Conservation (phyloP, 768 basidiomycete genomes). For the Neoboletus magnificus region DNA sequence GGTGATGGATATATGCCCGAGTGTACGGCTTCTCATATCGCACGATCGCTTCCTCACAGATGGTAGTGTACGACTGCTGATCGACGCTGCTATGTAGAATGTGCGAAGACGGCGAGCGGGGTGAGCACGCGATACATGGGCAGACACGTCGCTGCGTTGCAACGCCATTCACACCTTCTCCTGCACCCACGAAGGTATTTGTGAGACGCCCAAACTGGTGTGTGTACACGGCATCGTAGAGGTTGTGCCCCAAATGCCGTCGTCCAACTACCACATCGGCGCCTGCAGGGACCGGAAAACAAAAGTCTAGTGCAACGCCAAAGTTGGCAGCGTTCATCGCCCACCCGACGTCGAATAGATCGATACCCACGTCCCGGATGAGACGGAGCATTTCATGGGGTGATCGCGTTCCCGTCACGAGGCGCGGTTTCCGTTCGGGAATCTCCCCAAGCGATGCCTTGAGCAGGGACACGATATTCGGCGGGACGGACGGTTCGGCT, state of each 20-base stretch:
- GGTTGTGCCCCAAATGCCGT: conserved; percentile 60
- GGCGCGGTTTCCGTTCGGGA: conserved; percentile 55
- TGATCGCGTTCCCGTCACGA: conserved; percentile 51
- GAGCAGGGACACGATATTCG: conserved; percentile 42
- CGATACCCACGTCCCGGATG: conserved; percentile 62
- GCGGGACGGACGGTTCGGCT: neutral
- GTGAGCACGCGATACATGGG: conserved; percentile 56
- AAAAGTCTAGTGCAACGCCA: conserved; percentile 78
- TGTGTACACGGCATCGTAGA: conserved; percentile 58
- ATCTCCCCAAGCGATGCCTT: conserved; percentile 57
- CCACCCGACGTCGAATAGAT: conserved; percentile 75
- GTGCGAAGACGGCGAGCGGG: conserved; percentile 32
- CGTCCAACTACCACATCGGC: neutral
- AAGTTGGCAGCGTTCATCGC: conserved; percentile 62
- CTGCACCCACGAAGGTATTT: conserved; percentile 29
- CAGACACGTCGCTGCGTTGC: conserved; percentile 31
- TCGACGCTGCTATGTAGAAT: conserved; percentile 50
- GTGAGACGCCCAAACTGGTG: conserved; percentile 60
- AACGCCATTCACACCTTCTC: neutral
- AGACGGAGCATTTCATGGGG: conserved; percentile 78
- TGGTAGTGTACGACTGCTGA: conserved; percentile 18
- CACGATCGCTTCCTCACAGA: neutral
- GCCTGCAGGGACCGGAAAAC: conserved; percentile 49
- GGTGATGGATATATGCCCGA: conserved; percentile 77
- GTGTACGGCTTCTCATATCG: conserved; percentile 35